Conservation (phyloP, 2,329 filamentous ascomycete genomes). For the Sarocladium brachiariae region DNA sequence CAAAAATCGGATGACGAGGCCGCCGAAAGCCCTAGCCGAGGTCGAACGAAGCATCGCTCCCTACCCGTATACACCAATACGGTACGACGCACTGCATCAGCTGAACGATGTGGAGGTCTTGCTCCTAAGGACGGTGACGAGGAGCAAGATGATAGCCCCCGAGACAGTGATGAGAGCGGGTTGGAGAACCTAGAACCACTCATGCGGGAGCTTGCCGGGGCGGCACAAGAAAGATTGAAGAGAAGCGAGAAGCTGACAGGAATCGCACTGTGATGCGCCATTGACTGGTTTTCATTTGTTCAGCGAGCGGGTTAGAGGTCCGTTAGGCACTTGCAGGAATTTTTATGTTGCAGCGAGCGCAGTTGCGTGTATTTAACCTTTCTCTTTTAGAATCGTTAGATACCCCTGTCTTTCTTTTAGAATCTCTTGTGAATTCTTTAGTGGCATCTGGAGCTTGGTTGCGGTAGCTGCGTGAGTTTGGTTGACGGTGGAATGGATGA, state of each 20-base stretch:
- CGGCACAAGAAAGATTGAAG: constrained; percentile 19
- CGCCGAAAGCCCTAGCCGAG: neutral
- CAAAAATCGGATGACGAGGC: constrained; percentile 26
- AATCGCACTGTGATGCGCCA: constrained; percentile 17
- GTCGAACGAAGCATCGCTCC: constrained; percentile 11
- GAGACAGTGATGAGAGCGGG: constrained; percentile 25
- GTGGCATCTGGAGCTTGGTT: no score
- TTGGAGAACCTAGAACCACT: constrained; percentile 36
- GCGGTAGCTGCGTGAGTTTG: no score
- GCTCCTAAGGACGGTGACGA: constrained; percentile 15
- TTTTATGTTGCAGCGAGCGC: neutral
- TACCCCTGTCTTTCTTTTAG: neutral
- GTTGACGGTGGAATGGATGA: no score
- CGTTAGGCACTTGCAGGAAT: neutral
- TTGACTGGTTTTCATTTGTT: constrained; percentile 9
- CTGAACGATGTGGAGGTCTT: constrained; percentile 17
- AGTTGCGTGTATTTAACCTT: no score
- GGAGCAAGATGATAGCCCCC: constrained; percentile 19
- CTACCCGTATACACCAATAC: neutral
- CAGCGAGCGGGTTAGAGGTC: constrained; percentile 3
- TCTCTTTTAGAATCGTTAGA: constrained; percentile 1
- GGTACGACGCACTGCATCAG: neutral
- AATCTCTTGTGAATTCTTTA: no score
- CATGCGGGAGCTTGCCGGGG: constrained; percentile 35
- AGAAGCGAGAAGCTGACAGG: constrained; percentile 17